phyloP scores from a whole-genome alignment of 805 yeast genomes.

The Saturnispora hagleri region DNA sequence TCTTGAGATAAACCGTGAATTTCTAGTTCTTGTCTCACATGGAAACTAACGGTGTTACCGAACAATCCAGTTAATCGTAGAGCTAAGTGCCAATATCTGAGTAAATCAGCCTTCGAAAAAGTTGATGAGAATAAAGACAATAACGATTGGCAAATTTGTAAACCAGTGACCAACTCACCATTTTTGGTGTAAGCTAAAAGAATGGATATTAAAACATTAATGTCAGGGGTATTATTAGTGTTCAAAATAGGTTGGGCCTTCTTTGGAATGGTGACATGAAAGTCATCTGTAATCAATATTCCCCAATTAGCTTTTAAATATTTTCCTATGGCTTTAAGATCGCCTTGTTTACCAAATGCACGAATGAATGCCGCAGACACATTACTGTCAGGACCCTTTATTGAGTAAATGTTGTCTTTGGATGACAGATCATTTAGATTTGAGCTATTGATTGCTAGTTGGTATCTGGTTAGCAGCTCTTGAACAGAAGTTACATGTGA shows the following conservation, averaged over 20 bases:
- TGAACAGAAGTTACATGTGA: not conserved
- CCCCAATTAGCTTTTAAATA: slow-evolving; percentile 25
- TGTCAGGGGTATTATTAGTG: slow-evolving; percentile 17
- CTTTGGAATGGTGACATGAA: not conserved
- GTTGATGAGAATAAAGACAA: not conserved
- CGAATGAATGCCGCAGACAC: slow-evolving; percentile 17
- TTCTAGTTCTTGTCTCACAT: slow-evolving; percentile 15
- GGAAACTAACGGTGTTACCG: slow-evolving; percentile 16
- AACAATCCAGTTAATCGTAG: slow-evolving; percentile 21
- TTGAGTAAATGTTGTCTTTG: not conserved
- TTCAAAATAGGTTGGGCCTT: not conserved
- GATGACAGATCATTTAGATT: not conserved
- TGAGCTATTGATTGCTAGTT: not conserved
- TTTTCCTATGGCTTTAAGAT: slow-evolving; percentile 18
- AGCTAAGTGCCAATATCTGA: slow-evolving; percentile 21
- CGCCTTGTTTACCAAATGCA: slow-evolving; percentile 23
- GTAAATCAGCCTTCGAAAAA: not conserved
- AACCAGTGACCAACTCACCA: slow-evolving; percentile 19
- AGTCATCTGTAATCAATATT: slow-evolving; percentile 9
- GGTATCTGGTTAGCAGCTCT: slow-evolving; percentile 1
- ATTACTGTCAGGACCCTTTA: not conserved
- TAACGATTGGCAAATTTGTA: slow-evolving; percentile 1
- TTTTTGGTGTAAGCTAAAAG: slow-evolving; percentile 25
- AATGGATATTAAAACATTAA: slow-evolving; percentile 19
- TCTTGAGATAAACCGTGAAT: slow-evolving; percentile 1